Percentiles rank a stretch among this genome's conserved stretches.
These are phyloP conservation scores for Rubroboletus satanas DNA, from an alignment of 768 basidiomycete genomes.

Conservation along the genomic window DNA sequence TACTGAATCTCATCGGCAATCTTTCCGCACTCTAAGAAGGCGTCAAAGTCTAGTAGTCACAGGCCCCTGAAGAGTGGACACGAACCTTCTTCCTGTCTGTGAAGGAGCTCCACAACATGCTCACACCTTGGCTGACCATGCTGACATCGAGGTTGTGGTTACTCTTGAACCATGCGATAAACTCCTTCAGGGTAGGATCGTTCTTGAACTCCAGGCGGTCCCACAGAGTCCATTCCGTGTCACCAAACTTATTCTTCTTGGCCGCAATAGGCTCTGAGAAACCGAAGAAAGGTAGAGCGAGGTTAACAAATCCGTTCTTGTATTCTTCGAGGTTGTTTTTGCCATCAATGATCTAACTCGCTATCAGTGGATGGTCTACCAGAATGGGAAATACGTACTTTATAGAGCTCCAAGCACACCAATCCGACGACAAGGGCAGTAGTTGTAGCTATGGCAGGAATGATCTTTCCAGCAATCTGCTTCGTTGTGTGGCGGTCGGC, in stretches of 20 bases:
- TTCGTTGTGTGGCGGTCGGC: conserved; percentile 93
- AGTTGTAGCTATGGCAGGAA: conserved; percentile 98
- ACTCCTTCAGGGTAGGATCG: conserved; percentile 83
- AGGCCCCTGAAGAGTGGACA: neutral
- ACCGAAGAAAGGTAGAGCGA: conserved; percentile 97
- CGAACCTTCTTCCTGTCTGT: conserved; percentile 87
- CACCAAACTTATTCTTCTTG: conserved; percentile 81
- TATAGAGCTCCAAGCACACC: conserved; percentile 95
- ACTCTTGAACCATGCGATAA: conserved; percentile 78
- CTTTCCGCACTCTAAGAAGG: conserved; percentile 76
- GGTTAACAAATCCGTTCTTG: conserved; percentile 98
- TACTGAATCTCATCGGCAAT: conserved; percentile 83
- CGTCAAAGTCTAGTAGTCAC: conserved; percentile 4
- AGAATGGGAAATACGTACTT: conserved; percentile 44
- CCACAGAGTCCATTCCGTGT: conserved; percentile 96
- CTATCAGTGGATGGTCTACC: neutral
- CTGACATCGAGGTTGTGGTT: conserved; percentile 83
- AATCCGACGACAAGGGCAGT: conserved; percentile 94
- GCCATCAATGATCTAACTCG: conserved; percentile 80
- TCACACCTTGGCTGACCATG: conserved; percentile 97
- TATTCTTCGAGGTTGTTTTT: conserved; percentile 92
- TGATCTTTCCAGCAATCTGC: conserved; percentile 98
- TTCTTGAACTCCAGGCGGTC: conserved; percentile 92
- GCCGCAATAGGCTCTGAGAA: conserved; percentile 97
- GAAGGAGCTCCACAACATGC: conserved; percentile 97